A percentile compares a stretch with the other conserved stretches of the same genome.
Evolutionary conservation across 164 flowering plant genomes (phyloP).

Genomic region (Hamamelis virginiana): DNA sequence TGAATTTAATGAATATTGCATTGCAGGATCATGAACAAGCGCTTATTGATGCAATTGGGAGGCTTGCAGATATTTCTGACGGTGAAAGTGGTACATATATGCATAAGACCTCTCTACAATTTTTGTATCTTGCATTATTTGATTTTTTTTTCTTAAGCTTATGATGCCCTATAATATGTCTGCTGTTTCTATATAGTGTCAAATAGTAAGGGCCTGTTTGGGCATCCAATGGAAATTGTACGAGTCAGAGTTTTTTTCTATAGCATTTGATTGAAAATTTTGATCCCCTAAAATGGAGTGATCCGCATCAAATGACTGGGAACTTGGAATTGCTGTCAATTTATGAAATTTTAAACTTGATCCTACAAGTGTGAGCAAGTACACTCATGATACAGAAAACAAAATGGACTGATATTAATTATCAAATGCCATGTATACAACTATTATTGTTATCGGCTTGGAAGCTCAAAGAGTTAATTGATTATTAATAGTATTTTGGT

Average conservation of each 20-base stretch:
- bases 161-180: background rate
- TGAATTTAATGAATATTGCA: background rate
- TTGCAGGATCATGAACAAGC: slow-evolving; percentile 76
- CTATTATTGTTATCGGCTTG: too few species aligned
- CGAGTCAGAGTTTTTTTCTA: background rate
- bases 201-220: background rate
- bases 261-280: background rate
- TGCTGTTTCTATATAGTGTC: background rate
- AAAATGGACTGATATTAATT: too few species aligned
- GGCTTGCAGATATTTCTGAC: slow-evolving; percentile 56
- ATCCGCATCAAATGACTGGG: too few species aligned
- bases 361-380: too few species aligned
- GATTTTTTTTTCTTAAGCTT: background rate
- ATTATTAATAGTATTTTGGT: too few species aligned
- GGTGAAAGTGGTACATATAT: slow-evolving; percentile 47
- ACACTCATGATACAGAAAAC: too few species aligned
- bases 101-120: background rate
- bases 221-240: background rate
- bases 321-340: too few species aligned
- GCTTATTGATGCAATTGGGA: slow-evolving; percentile 57
- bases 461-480: too few species aligned
- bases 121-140: slow-evolving; percentile 3
- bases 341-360: too few species aligned
- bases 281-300: too few species aligned
- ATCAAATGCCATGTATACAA: too few species aligned